Conservation (phyloP, 2,329 filamentous ascomycete species). For the Torrubiellomyces zombiae region DNA sequence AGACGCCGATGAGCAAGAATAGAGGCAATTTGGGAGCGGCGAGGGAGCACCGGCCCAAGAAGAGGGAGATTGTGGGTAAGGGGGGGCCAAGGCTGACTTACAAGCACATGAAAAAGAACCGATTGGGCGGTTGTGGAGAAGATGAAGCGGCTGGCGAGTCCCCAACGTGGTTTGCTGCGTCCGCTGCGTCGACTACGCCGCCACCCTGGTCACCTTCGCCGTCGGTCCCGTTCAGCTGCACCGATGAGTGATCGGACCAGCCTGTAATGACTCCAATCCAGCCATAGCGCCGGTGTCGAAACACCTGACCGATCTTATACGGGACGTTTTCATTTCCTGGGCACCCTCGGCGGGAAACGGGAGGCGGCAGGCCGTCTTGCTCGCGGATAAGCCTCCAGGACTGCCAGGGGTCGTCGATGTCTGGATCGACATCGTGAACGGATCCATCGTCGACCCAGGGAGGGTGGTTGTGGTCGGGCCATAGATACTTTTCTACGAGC, state of each 20-base stretch:
- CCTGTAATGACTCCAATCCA: conserved; percentile 74
- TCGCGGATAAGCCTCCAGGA: conserved; percentile 21
- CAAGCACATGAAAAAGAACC: conserved; percentile 68
- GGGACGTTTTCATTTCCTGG: conserved; percentile 10
- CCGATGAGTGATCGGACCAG: conserved; percentile 62
- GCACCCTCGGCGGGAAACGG: conserved; percentile 14
- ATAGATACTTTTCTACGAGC: conserved; percentile 48
- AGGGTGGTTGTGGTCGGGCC: conserved; percentile 40
- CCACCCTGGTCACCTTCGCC: no score
- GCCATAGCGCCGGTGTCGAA: conserved; percentile 63
- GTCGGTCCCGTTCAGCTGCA: no score
- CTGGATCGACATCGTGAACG: conserved; percentile 10
- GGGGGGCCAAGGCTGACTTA: conserved; percentile 27
- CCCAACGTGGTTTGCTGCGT: conserved; percentile 10
- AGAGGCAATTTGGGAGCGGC: background rate
- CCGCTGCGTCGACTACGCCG: conserved; percentile 11
- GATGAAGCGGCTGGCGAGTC: conserved; percentile 5
- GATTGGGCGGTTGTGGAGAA: conserved; percentile 13
- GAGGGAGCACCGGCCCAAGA: background rate
- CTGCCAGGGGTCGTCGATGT: conserved; percentile 14
- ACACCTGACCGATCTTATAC: conserved; percentile 67
- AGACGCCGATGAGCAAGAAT: conserved; percentile 2
- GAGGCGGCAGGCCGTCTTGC: conserved; percentile 25
- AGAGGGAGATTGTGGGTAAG: background rate
- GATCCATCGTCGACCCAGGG: conserved; percentile 13